Conservation (phyloP, 2,329 filamentous ascomycete genomes). For the Talaromyces sp. region DNA sequence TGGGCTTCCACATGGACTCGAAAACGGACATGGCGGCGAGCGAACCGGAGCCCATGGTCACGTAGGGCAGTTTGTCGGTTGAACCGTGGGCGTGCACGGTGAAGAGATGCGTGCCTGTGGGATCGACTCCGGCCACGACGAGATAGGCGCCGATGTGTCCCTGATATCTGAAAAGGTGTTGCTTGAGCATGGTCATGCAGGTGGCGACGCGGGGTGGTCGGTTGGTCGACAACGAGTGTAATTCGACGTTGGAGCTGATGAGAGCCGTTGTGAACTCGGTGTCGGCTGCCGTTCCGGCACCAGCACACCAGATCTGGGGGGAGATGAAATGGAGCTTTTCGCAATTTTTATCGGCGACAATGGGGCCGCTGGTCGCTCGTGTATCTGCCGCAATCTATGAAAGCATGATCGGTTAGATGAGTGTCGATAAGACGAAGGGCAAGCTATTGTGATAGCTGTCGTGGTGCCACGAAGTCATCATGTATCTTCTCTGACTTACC, state of each 20-base stretch:
- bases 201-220: slow-evolving; percentile 96
- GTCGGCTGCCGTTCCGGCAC: slow-evolving; percentile 94
- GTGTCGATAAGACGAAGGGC: not conserved
- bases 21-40: slow-evolving; percentile 97
- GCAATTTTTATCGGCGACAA: slow-evolving; percentile 99
- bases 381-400: slow-evolving; percentile 91
- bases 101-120: slow-evolving; percentile 91
- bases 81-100: slow-evolving; percentile 98
- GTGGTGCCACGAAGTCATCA: slow-evolving; percentile 34
- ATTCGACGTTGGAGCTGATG: slow-evolving; percentile 97
- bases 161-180: slow-evolving; percentile 98
- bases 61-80: slow-evolving; percentile 97
- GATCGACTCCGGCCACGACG: slow-evolving; percentile 93
- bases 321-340: slow-evolving; percentile 99
- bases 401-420: slow-evolving; percentile 16
- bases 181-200: slow-evolving; percentile 99
- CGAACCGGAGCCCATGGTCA: slow-evolving; percentile 97
- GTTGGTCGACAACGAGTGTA: slow-evolving; percentile 92
- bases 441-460: not conserved
- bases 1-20: slow-evolving; percentile 87
- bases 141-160: slow-evolving; percentile 97
- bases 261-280: slow-evolving; percentile 98
- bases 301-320: slow-evolving; percentile 98
- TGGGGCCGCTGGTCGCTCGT: slow-evolving; percentile 91
- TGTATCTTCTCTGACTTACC: slow-evolving; percentile 47